Conservation (phyloP, 768 basidiomycete species). For the Cystobasidium ongulense region DNA sequence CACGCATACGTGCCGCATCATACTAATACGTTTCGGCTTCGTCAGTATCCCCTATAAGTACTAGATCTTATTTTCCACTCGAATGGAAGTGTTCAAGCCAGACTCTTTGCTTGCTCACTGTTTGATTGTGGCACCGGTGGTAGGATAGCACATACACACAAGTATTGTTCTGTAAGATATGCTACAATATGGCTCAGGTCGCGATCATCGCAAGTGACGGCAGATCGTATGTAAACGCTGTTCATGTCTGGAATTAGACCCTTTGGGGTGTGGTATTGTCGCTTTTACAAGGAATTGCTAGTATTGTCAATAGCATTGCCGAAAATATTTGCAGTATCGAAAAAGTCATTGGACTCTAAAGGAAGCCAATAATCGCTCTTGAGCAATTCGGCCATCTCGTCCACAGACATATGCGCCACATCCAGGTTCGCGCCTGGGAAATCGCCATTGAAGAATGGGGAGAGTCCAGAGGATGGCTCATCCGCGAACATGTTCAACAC, state of each 20-base stretch:
- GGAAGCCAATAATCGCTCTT: constrained; percentile 5
- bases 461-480: not conserved
- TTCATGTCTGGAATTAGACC: too few relatives aligned
- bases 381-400: constrained; percentile 1
- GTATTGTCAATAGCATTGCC: not conserved
- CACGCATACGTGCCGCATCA: not conserved
- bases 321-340: not conserved
- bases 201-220: too few relatives aligned
- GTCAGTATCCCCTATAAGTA: not conserved
- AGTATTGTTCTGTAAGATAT: too few relatives aligned
- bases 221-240: too few relatives aligned
- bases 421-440: not conserved
- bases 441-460: not conserved
- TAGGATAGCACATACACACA: too few relatives aligned
- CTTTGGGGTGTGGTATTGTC: too few relatives aligned
- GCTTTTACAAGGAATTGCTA: not conserved
- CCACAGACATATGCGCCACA: not conserved
- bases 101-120: too few relatives aligned
- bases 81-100: too few relatives aligned
- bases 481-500: not conserved
- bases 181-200: too few relatives aligned
- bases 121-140: too few relatives aligned
- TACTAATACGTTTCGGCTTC: not conserved
- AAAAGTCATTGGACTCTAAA: not conserved
- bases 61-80: too few relatives aligned